Percentiles rank a stretch among this genome's conserved stretches.
Conservation (phyloP, 1,284 basidiomycete species). For the Schizophyllum commune region DNA sequence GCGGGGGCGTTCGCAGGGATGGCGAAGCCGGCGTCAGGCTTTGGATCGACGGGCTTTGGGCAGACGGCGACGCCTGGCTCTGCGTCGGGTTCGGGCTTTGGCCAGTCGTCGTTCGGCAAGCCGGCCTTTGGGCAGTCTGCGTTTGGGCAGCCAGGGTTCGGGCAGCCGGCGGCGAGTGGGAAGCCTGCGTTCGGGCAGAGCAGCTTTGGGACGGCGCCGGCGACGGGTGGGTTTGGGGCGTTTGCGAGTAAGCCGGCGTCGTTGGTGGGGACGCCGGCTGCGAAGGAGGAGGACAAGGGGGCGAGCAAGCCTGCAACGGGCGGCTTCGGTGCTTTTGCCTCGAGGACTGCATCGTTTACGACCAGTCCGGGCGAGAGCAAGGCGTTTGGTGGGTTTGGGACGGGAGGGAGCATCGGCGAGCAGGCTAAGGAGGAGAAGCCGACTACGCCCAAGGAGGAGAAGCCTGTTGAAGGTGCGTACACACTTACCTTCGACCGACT, state of each 20-base stretch:
- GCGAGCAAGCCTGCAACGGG: not conserved
- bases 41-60: slow-evolving; percentile 10
- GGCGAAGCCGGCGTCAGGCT: not conserved
- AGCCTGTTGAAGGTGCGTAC: not conserved
- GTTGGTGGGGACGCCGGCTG: not conserved
- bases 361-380: not conserved
- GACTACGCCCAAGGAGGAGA: not conserved
- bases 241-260: slow-evolving; percentile 7
- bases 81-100: not conserved
- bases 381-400: not conserved
- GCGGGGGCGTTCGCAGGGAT: slow-evolving; percentile 4
- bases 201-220: slow-evolving; percentile 5
- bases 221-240: slow-evolving; percentile 7
- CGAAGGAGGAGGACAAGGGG: not conserved
- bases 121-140: slow-evolving; percentile 1
- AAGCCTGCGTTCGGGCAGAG: slow-evolving; percentile 9
- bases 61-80: not conserved
- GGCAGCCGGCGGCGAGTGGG: slow-evolving; percentile 1
- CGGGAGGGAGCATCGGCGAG: not conserved
- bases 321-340: slow-evolving; percentile 9
- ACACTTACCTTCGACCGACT: too few relatives aligned
- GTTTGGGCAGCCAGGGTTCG: not conserved
- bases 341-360: not conserved
- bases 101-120: not conserved
- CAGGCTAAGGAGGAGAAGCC: not conserved